A percentile compares a stretch with the other conserved stretches of the same genome.
These are phyloP conservation scores for Elaeagnus macrophylla DNA, from an alignment of 306 rosid genomes.

Conservation along the genomic window DNA sequence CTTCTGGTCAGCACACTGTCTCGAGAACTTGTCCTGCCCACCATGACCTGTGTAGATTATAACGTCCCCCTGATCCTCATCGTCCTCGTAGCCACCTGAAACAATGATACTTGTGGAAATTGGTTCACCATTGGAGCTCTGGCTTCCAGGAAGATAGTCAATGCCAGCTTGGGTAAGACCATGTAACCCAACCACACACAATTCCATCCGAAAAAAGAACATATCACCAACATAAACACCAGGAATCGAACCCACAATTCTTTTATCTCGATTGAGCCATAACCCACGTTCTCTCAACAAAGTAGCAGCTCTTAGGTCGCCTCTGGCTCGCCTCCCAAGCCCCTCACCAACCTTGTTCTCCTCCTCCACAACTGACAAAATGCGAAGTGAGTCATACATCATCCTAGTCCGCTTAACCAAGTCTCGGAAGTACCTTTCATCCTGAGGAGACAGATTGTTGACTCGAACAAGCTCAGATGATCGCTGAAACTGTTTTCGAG, in stretches of 20 bases:
- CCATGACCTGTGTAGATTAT: conserved; percentile 86
- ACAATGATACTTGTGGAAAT: conserved; percentile 88
- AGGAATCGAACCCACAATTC: conserved; percentile 86
- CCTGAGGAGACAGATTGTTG: conserved; percentile 42
- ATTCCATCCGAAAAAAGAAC: conserved; percentile 74
- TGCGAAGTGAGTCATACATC: conserved; percentile 72
- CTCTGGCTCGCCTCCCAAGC: conserved; percentile 25
- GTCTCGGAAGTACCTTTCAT: conserved; percentile 52
- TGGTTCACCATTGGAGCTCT: conserved; percentile 84
- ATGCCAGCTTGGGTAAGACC: conserved; percentile 91
- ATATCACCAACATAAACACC: conserved; percentile 80
- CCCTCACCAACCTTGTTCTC: conserved; percentile 28
- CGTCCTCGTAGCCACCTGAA: conserved; percentile 92
- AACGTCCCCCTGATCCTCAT: conserved; percentile 70
- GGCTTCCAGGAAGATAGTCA: conserved; percentile 67
- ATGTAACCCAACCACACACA: conserved; percentile 80
- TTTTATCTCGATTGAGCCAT: conserved; percentile 83
- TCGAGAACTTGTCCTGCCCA: conserved; percentile 71
- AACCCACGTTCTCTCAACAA: conserved; percentile 51
- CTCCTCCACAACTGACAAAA: conserved; percentile 38
- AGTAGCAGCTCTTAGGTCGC: conserved; percentile 58
- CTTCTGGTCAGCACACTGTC: conserved; percentile 72
- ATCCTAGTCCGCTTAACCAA: conserved; percentile 55
- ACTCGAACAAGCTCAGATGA: conserved; percentile 68
- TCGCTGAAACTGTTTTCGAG: conserved; percentile 16